These are phyloP conservation scores for Coprinopsis strossmayeri DNA, from an alignment of 768 basidiomycete species.

Conservation along the genomic window DNA sequence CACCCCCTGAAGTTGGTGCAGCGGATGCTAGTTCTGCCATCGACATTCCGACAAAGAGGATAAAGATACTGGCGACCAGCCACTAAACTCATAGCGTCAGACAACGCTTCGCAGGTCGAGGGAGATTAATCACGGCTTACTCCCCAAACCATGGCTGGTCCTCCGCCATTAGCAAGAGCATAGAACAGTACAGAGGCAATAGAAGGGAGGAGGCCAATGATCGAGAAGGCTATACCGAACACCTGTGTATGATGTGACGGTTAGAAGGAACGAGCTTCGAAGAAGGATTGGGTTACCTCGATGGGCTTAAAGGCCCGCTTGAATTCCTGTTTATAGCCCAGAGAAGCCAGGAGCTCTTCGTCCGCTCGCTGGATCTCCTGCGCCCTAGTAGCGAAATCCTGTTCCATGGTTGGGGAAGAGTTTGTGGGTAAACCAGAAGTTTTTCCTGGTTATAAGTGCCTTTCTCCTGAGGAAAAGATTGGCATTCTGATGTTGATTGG, in stretches of 20 bases:
- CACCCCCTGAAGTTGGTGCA: slow-evolving; percentile 69
- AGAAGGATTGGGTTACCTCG: slow-evolving; percentile 24
- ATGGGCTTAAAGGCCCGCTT: slow-evolving; percentile 45
- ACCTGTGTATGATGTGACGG: slow-evolving; percentile 31
- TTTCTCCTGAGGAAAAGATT: background rate
- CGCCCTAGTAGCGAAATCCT: slow-evolving; percentile 5
- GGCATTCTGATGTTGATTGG: background rate
- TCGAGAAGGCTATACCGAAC: slow-evolving; percentile 65
- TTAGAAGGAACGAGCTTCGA: background rate
- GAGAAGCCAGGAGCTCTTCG: slow-evolving; percentile 30
- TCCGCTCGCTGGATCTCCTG: slow-evolving; percentile 20
- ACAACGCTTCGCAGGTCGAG: background rate
- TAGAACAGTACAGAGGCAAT: slow-evolving; percentile 52
- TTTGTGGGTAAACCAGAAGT: no score
- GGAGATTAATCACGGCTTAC: slow-evolving; percentile 25
- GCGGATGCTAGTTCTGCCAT: slow-evolving; percentile 69
- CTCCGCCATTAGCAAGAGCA: slow-evolving; percentile 62
- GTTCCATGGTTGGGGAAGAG: background rate
- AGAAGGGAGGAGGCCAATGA: slow-evolving; percentile 61
- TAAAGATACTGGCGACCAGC: slow-evolving; percentile 58
- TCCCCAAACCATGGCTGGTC: slow-evolving; percentile 70
- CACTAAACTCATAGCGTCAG: slow-evolving; percentile 33
- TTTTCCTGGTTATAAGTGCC: no score
- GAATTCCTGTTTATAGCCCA: slow-evolving; percentile 49
- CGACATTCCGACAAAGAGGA: slow-evolving; percentile 55